Evolutionary conservation across 129 eudicot species (phyloP).

Genomic region (Tanacetum coccineum): DNA sequence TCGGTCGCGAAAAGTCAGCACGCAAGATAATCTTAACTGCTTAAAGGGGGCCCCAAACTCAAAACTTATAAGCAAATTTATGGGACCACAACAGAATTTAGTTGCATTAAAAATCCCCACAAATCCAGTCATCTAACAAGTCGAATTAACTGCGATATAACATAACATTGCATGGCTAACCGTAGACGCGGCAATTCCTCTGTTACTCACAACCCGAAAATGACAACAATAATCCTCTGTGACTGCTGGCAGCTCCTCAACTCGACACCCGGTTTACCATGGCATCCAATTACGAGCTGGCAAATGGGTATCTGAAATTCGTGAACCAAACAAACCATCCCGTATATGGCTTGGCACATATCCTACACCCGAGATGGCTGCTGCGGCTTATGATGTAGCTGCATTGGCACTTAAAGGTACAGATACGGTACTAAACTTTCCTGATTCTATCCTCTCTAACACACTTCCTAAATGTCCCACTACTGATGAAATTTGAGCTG

Average conservation of each 20-base stretch:
- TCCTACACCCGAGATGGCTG: constrained; percentile 48
- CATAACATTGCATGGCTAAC: constrained; percentile 36
- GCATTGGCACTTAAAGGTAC: constrained; percentile 51
- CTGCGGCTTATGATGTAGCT: constrained; percentile 47
- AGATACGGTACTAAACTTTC: constrained; percentile 58
- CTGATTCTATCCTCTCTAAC: constrained; percentile 48
- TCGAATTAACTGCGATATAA: too few species aligned
- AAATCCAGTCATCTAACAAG: too few species aligned
- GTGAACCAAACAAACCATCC: constrained; percentile 38
- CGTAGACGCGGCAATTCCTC: constrained; percentile 22
- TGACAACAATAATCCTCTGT: not conserved
- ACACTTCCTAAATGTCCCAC: constrained; percentile 49
- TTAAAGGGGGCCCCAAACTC: too few species aligned
- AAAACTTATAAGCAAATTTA: too few species aligned
- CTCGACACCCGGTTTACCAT: constrained; percentile 39
- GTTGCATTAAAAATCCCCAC: too few species aligned
- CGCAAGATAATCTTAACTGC: too few species aligned
- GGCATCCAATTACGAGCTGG: constrained; percentile 43
- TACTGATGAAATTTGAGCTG: constrained; percentile 60
- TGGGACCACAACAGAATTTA: too few species aligned
- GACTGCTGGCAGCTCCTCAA: not conserved
- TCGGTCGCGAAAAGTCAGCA: too few species aligned
- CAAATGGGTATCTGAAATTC: constrained; percentile 48
- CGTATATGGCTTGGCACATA: constrained; percentile 52
- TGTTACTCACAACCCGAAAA: constrained; percentile 21